Evolutionary conservation across 805 yeast species (phyloP), one percentile per base, ranked within the genome.

Genomic region (Isabelozyma pseudorhagii): DNA sequence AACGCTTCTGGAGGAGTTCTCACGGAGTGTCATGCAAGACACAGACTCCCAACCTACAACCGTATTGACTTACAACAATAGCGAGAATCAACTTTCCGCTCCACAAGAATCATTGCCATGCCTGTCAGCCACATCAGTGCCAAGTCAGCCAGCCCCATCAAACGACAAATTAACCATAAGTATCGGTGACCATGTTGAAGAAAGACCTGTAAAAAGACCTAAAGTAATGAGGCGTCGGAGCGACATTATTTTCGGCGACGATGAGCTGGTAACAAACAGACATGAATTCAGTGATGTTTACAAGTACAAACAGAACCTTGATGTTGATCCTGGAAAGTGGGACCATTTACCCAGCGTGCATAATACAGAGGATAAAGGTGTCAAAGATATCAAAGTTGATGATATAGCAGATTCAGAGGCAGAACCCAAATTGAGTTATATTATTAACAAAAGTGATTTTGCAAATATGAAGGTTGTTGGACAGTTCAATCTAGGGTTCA

Each of bases 401-500:
- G 75, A 80, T 48, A 72, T 82, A 14, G 67, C 81, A 49, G 69
- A 64, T 9, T 69, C 69, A 38, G 77, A 75, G 40, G 89, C 86
- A 7, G 92, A 87, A 53, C 69, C 74, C 40, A 69, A 75, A 41
- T 66, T 89, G 45, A 77, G 86, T 0, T 68, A 86, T 47, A 80
- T 81, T 0, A 82, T 93, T 1, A 72, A 80, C 8, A 93, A 92
- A 61, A 58, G 71, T 0, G 97, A 94, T 58, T 94, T 94, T 59
- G 57, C 64, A 3, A 63, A 75, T 3, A 93, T 94, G 98, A 66
- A 77, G 40, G 69, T 94, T 10, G 81, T 93, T 6, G 99, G 99
- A 0, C 99, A 94, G 67, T 94, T 94, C 70, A 94, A 94, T 64
- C 68, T 87, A n/a, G 99, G 98, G 0, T 94, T 94, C 58, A 89